Percentiles rank a stretch among this genome's conserved stretches.
phyloP scores from a whole-genome alignment of 495 filamentous ascomycete species.

The Entonaema liquescens region DNA sequence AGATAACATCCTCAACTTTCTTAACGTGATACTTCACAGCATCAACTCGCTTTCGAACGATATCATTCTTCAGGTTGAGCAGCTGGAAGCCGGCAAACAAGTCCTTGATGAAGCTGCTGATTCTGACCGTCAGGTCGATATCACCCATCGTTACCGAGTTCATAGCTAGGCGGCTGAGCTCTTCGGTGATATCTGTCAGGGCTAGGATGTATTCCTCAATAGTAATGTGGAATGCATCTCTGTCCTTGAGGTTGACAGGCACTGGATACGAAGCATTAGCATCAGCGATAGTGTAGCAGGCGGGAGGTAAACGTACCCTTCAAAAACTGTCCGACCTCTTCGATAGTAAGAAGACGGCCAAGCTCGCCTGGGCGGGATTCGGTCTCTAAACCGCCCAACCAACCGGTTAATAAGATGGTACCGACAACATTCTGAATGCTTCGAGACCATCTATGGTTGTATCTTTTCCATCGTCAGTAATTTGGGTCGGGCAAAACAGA shows the following conservation, averaged over 20 bases:
- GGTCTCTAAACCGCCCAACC: constrained; percentile 70
- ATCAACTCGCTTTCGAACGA: constrained; percentile 84
- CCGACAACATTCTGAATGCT: constrained; percentile 83
- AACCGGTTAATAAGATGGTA: constrained; percentile 76
- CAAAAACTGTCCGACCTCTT: constrained; percentile 81
- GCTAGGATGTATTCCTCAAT: constrained; percentile 96
- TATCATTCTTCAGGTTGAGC: constrained; percentile 96
- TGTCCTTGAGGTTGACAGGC: constrained; percentile 91
- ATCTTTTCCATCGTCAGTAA: constrained; percentile 51
- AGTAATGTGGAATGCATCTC: constrained; percentile 91
- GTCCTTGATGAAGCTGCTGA: constrained; percentile 93
- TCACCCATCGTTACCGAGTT: constrained; percentile 96
- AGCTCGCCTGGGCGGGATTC: constrained; percentile 51
- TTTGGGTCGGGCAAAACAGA: not conserved
- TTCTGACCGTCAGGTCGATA: constrained; percentile 80
- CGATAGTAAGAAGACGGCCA: constrained; percentile 81
- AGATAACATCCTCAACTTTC: constrained; percentile 97
- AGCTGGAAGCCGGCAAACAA: constrained; percentile 95
- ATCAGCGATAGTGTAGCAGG: not conserved
- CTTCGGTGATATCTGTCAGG: constrained; percentile 85
- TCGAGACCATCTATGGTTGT: constrained; percentile 84
- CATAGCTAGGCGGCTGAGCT: constrained; percentile 90
- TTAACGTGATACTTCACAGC: constrained; percentile 97
- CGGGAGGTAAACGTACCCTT: constrained; percentile 61
- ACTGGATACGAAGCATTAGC: constrained; percentile 60